phyloP scores from a whole-genome alignment of 306 rosid genomes.

The Clitoria ternatea region DNA sequence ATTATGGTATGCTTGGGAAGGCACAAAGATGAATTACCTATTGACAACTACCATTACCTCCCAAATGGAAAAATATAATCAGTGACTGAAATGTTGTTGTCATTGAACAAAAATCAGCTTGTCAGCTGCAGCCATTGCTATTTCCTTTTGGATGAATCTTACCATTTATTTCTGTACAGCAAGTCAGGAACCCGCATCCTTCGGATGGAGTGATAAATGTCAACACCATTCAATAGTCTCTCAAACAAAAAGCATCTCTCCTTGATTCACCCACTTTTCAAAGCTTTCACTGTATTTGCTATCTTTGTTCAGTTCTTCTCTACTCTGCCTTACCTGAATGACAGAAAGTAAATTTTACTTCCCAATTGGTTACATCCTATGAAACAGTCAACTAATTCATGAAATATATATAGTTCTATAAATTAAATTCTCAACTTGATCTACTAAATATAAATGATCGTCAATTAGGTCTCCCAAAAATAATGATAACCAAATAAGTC shows the following conservation, averaged over 20 bases:
- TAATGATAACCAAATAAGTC: too few relatives aligned
- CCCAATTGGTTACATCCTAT: slow-evolving; percentile 7
- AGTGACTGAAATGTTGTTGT: slow-evolving; percentile 1
- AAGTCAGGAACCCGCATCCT: slow-evolving; percentile 50
- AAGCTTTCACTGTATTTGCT: slow-evolving; percentile 35
- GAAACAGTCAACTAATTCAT: background rate
- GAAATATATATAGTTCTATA: background rate
- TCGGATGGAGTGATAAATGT: slow-evolving; percentile 38
- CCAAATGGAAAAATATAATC: slow-evolving; percentile 20
- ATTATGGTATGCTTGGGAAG: slow-evolving; percentile 9
- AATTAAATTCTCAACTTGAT: too few relatives aligned
- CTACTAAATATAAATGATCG: too few relatives aligned
- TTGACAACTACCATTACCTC: slow-evolving; percentile 32
- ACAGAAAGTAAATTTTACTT: background rate
- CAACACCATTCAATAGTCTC: slow-evolving; percentile 5
- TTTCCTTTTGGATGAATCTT: slow-evolving; percentile 29
- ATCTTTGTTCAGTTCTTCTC: slow-evolving; percentile 26
- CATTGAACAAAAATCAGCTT: slow-evolving; percentile 28
- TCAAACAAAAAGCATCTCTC: slow-evolving; percentile 35
- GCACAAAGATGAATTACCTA: slow-evolving; percentile 27
- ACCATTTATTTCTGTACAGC: slow-evolving; percentile 53
- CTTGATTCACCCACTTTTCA: slow-evolving; percentile 43
- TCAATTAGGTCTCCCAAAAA: too few relatives aligned
- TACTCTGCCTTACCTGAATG: slow-evolving; percentile 45
- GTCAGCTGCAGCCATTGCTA: slow-evolving; percentile 24